Percentiles rank a stretch among this genome's conserved stretches.
Conservation (phyloP, 2,329 filamentous ascomycete species). For the Elsinoe arachidis region DNA sequence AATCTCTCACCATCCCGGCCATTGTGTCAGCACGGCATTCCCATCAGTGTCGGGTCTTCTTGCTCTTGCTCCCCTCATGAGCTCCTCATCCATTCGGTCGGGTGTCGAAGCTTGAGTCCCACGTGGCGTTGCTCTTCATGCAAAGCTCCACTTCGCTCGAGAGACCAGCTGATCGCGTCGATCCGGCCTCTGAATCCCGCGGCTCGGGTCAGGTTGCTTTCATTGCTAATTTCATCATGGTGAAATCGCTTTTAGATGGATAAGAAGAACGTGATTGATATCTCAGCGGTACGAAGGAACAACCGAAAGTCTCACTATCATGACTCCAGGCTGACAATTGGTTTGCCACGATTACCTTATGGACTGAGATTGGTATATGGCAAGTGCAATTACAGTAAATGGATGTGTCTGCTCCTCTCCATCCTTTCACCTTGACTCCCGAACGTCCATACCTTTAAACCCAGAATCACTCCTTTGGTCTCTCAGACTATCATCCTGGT, state of each 20-base stretch:
- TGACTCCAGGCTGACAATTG: too few species aligned
- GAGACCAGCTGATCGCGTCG: conserved; percentile 8
- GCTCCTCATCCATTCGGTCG: background rate
- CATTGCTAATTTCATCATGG: too few species aligned
- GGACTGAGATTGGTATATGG: too few species aligned
- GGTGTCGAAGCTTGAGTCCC: conserved; percentile 1
- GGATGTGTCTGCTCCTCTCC: too few species aligned
- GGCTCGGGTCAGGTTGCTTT: conserved; percentile 3
- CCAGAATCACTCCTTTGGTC: background rate
- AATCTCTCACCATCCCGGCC: background rate
- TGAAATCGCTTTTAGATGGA: background rate
- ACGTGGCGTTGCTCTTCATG: conserved; percentile 3
- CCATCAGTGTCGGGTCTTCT: background rate
- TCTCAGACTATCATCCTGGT: background rate
- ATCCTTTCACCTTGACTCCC: too few species aligned
- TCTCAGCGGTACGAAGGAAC: too few species aligned
- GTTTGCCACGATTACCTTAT: too few species aligned
- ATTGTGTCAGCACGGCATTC: background rate
- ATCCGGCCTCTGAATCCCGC: background rate
- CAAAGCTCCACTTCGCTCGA: background rate
- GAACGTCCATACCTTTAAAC: too few species aligned
- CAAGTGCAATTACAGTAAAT: too few species aligned
- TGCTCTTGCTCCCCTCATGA: background rate
- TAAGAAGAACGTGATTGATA: too few species aligned
- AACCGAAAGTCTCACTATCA: too few species aligned